Percentiles rank a stretch among this genome's conserved stretches.
Conservation (phyloP, 2,329 filamentous ascomycete genomes). For the Hysterium pulicare region DNA sequence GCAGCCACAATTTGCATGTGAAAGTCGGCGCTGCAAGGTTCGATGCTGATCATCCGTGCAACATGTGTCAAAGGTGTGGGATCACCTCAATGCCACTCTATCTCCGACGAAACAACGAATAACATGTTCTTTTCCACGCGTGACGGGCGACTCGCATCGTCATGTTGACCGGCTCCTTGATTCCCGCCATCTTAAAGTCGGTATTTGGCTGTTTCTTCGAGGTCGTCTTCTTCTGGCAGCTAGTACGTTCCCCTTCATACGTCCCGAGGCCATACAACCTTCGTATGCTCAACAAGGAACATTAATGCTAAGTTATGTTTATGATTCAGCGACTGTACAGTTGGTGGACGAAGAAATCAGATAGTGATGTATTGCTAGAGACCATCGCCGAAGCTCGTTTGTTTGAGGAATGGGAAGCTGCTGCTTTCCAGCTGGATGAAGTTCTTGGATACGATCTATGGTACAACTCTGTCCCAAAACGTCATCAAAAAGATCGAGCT, state of each 20-base stretch:
- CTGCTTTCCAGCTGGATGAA: conserved; percentile 79
- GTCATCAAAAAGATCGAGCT: no score
- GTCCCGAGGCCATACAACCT: not conserved
- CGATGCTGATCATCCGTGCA: no score
- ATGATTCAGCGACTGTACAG: conserved; percentile 60
- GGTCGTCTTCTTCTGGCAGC: conserved; percentile 40
- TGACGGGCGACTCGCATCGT: conserved; percentile 15
- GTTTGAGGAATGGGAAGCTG: conserved; percentile 83
- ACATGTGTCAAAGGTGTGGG: conserved; percentile 5
- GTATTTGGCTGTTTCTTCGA: conserved; percentile 33
- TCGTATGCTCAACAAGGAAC: no score
- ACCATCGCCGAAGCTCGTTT: conserved; percentile 62
- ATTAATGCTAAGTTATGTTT: no score
- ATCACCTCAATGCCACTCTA: conserved; percentile 15
- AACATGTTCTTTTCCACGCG: conserved; percentile 20
- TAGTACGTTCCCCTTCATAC: conserved; percentile 26
- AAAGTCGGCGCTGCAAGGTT: no score
- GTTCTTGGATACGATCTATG: conserved; percentile 77
- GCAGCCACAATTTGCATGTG: no score
- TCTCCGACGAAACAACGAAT: conserved; percentile 20
- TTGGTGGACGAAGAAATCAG: conserved; percentile 66
- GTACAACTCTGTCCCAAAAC: conserved; percentile 42
- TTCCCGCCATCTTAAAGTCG: conserved; percentile 20
- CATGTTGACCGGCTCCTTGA: conserved; percentile 15
- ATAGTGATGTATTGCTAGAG: conserved; percentile 63